phyloP scores from a whole-genome alignment of 352 stramenopile species.

The Globisporangium okanoganense region DNA sequence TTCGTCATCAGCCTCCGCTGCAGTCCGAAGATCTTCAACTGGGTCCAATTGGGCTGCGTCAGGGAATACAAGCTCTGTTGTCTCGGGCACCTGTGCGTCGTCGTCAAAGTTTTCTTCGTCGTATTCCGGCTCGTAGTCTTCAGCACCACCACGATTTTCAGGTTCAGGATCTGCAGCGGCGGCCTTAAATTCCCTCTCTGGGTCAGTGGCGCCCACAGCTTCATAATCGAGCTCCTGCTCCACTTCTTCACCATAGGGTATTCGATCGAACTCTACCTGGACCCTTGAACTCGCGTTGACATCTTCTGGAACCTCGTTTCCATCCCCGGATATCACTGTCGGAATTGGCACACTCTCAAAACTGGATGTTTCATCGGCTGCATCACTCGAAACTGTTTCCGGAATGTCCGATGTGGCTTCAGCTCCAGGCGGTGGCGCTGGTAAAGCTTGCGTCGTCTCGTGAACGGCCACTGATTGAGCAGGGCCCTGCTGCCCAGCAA shows the following conservation, averaged over 20 bases:
- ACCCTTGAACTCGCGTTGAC: background rate
- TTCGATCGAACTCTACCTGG: background rate
- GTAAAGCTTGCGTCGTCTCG: background rate
- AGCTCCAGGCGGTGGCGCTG: background rate
- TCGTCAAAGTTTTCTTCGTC: constrained; percentile 18
- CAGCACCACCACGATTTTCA: no score
- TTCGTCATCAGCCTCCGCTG: background rate
- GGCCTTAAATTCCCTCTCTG: no score
- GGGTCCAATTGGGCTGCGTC: background rate
- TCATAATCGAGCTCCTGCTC: no score
- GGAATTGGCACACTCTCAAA: background rate
- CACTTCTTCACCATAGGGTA: background rate
- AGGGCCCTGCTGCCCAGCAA: background rate
- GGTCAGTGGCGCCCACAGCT: no score
- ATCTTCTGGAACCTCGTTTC: background rate
- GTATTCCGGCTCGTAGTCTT: constrained; percentile 11
- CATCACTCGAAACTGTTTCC: background rate
- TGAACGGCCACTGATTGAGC: background rate
- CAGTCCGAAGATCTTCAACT: background rate
- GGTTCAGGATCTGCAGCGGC: no score
- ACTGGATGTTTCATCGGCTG: background rate
- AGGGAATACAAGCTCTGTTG: background rate
- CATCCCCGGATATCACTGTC: background rate
- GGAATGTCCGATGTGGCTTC: background rate
- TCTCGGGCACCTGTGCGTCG: background rate